Base-by-base conservation (phyloP, 805 yeast species). In the Lipomyces orientalis region DNA sequence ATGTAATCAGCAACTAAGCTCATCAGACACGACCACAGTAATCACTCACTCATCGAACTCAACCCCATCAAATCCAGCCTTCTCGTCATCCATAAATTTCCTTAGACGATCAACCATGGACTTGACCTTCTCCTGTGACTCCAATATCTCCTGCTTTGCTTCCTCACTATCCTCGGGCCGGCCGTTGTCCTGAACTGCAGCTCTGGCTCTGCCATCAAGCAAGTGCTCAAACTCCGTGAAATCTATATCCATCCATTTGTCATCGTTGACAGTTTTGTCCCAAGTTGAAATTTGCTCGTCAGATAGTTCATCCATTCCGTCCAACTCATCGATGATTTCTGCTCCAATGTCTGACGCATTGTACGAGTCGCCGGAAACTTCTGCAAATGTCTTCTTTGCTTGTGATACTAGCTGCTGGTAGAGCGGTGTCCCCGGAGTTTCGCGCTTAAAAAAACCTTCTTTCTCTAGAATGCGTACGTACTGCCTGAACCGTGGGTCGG, bases 361-460 rank as follows among this genome's bases (percentile, higher is more conserved):
- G 35, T 61, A 64, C 39, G 52, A 57, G 25, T 64, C 65, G 7
- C 66, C 69, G 22, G 60, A 54, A 7, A 60, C 52, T 19, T 63
- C 34, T 43, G 55, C 29, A 63, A 55, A 72, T 19, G 68, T 55
- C 64, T 64, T 56, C 39, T 61, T 35, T 5, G 75, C 75, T n/a
- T 59, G 60, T n/a, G 35, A 35, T 12, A 54, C 19, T 29, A 70
- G 61, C 33, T 54, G 52, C 9, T 64, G 33, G 35, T 69, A 67
- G 29, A 54, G 60, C 7, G 64, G 64, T 19, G 72, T 58, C 19
- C 69, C 67, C 5, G 66, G 67, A 9, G 35, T 39, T 7, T 67
- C 71, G 4, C 66, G 65, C 31, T 22, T 55, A 56, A 73, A 74
- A 54, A 58, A 74, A 6, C 74, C 75, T 43, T 69, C 64, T 7